phyloP scores from a whole-genome alignment of 306 rosid genomes.

The Prunus persica region DNA sequence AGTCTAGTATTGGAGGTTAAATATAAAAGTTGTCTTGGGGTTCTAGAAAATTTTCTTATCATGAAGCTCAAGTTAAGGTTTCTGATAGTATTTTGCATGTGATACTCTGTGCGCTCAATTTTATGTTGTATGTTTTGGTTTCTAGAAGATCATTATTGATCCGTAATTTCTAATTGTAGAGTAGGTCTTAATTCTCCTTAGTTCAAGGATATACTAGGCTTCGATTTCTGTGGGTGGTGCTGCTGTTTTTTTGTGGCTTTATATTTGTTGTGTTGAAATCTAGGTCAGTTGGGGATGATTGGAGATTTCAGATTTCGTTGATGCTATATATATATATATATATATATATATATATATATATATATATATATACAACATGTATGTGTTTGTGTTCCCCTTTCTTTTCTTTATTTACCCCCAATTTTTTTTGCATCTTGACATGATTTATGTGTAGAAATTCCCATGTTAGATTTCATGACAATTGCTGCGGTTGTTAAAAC shows the following conservation, averaged over 20 bases:
- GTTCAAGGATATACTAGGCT: background rate
- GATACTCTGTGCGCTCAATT: background rate
- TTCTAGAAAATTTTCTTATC: background rate
- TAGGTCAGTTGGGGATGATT: too few species aligned
- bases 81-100: background rate
- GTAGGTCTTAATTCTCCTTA: background rate
- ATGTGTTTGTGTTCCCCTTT: background rate
- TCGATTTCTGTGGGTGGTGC: background rate
- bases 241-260: background rate
- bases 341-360: too few species aligned
- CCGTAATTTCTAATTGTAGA: background rate
- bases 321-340: too few species aligned
- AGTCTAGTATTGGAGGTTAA: too few species aligned
- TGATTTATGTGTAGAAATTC: background rate
- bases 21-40: background rate
- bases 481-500: background rate
- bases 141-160: background rate
- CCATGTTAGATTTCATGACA: background rate
- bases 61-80: background rate
- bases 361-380: too few species aligned
- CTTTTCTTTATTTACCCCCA: background rate
- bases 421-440: background rate
- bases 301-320: too few species aligned
- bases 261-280: too few species aligned
- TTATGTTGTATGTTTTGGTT: too few species aligned